These are phyloP conservation scores for Mortierella sp. DNA, from an alignment of 371 early-diverging fungal genomes.

Conservation along the genomic window DNA sequence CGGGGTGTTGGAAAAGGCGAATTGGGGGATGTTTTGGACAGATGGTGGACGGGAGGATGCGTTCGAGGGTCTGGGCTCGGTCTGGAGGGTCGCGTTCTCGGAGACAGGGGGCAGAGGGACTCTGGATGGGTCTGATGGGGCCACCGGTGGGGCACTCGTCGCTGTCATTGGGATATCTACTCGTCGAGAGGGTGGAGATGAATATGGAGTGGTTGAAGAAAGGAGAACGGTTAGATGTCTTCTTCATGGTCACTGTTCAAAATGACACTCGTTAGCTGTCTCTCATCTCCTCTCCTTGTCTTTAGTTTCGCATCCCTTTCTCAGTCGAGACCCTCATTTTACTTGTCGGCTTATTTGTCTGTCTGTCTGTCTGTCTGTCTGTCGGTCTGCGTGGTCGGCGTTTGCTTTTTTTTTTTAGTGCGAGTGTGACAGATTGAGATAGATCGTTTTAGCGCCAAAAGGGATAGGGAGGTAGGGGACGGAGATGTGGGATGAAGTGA, in stretches of 20 bases:
- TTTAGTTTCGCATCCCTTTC: neutral
- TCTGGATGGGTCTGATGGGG: conserved; percentile 10
- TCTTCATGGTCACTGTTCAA: neutral
- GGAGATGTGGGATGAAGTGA: neutral
- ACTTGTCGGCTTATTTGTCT: neutral
- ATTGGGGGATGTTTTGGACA: conserved; percentile 29
- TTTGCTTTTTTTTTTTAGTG: neutral
- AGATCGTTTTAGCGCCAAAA: conserved; percentile 10
- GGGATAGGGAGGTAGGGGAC: neutral
- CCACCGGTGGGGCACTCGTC: conserved; percentile 16
- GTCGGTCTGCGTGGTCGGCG: neutral
- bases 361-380: neutral
- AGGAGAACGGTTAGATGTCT: neutral
- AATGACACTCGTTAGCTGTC: neutral
- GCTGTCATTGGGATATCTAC: conserved; percentile 23
- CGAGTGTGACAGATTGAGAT: neutral
- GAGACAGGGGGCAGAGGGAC: conserved; percentile 39
- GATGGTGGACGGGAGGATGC: conserved; percentile 29
- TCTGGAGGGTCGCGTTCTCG: conserved; percentile 27
- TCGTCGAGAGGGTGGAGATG: neutral
- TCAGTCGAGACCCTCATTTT: neutral
- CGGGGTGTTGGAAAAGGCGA: conserved; percentile 3
- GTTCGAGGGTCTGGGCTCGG: conserved; percentile 16
- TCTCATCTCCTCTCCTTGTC: neutral
- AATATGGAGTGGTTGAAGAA: neutral